Evolutionary conservation across 2,329 filamentous ascomycete species (phyloP).

Genomic region (Neofusicoccum cordaticola): DNA sequence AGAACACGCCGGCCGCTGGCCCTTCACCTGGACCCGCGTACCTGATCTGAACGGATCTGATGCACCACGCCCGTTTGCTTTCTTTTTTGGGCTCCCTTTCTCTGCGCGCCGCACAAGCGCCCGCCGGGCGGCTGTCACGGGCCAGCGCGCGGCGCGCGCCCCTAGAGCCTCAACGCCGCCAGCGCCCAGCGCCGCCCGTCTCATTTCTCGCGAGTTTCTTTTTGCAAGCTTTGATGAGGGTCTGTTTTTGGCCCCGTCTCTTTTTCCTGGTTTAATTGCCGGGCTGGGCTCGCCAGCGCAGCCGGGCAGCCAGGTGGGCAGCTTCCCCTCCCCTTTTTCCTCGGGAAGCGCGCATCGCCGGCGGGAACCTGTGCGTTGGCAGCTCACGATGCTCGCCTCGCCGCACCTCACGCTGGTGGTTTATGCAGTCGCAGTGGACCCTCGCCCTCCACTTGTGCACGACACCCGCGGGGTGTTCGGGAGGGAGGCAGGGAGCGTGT

Average conservation of each 20-base stretch:
- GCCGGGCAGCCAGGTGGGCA: not conserved
- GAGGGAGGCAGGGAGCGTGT: conserved; percentile 9
- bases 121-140: not conserved
- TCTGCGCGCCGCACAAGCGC: not conserved
- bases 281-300: not conserved
- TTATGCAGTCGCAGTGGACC: not conserved
- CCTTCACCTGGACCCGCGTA: not conserved
- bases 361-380: conserved; percentile 14
- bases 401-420: not conserved
- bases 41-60: conserved; percentile 4
- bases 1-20: not conserved
- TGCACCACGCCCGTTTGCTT: not conserved
- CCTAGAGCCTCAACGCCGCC: conserved; percentile 1
- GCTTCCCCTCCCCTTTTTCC: not conserved
- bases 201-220: not conserved
- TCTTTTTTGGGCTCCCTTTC: not conserved
- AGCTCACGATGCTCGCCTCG: not conserved
- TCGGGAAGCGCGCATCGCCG: conserved; percentile 14
- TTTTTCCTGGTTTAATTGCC: not conserved
- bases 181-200: not conserved
- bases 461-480: conserved; percentile 4
- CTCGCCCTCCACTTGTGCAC: conserved; percentile 1
- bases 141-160: not conserved
- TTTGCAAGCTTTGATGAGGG: not conserved
- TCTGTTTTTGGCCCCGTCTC: not conserved